Evolutionary conservation across 2,329 filamentous ascomycete species (phyloP), one percentile per base, ranked within the genome.

Genomic region (Fusarium sp.): DNA sequence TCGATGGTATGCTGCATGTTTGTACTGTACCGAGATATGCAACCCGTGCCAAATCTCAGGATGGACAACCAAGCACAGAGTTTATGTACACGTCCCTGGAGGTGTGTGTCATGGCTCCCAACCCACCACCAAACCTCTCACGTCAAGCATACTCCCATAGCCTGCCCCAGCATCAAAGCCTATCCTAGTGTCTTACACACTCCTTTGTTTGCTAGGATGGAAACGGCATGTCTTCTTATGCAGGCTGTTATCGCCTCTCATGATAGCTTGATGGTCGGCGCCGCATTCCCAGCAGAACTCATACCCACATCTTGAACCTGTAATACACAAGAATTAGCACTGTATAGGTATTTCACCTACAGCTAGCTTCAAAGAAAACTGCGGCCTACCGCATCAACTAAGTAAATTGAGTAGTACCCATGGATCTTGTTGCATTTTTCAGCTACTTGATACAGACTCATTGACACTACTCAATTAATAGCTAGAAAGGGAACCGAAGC

Each of bases 271-370:
- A 53, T 83, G 77, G 33, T 79, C 75, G 10, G 79, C 81, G n/a
- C 81, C 78, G 47, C 82, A 83, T 38, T 82, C 79, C 65, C 79
- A 83, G 72, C 82, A 83, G 59, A 81, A 83, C 48, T 83, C 70
- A 69, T 75, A 66, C 44, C 71, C 74, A 61, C 82, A 83, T 42
- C 76, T 80, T 54, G 78, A 78, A 74, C 82, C 82, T 83, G 66
- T 33, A 58, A 53, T 14, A 35, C 36, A 50, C 24, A 42, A 35
- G 45, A 47, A 69, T 78, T 69, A 77, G 72, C 39, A 70, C 33
- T 55, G 35, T 16, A 45, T 45, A 20, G n/a, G 47, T 59, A 14
- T 38, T 35, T 42, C 62, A 8, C 35, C 7, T 28, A 28, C 36
- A 20, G 11, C 44, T 22, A 57, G 55, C 48, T 41, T 24, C 11